Evolutionary conservation across 345 rosid genomes (phyloP), one percentile per base, ranked within the genome.

Genomic region (Corymbia maculata): DNA sequence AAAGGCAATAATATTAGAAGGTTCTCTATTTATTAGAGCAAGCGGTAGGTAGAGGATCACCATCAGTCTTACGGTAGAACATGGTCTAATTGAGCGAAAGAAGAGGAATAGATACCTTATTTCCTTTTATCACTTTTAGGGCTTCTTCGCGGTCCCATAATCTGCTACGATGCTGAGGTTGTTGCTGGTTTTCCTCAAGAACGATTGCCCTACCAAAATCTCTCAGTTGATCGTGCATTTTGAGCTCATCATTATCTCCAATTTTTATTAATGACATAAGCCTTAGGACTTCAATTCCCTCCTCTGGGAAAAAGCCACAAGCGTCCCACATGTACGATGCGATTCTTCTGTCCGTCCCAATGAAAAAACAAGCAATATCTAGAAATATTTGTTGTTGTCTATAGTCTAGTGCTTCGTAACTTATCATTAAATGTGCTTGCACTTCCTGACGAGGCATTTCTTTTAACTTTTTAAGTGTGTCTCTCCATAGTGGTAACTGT

Each of bases 401-500:
- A 12, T 61, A 6, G 4, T 61, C 68, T 3, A 61, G 12, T 61
- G 0, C 32, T 61, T 61, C 0, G 0, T 61, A 61, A 61, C 68
- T 61, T 61, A 61, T 61, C 32, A n/a, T 61, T 6, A 61, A 61
- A 13, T 13, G 0, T 28, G n/a, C 68, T 0, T 7, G 68, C 68
- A 61, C 30, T 61, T 61, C 13, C 0, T 26, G 6, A 61, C 0
- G 30, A 28, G 68, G 68, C 15, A 61, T 28, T 6, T 61, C 3
- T 12, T 61, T n/a, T 6, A 61, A 5, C 68, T 61, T 61, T 12
- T 61, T 0, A 26, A 61, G n/a, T 3, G 68, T 61, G 12, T 0
- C 68, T 11, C 6, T 11, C 68, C 68, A 61, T 2, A 61, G 0
- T 1, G 16, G 0, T 59, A 28, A 12, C 0, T 0, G 7, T 52